Evolutionary conservation across 306 rosid genomes (phyloP).

Genomic region (Cicer bijugum): DNA sequence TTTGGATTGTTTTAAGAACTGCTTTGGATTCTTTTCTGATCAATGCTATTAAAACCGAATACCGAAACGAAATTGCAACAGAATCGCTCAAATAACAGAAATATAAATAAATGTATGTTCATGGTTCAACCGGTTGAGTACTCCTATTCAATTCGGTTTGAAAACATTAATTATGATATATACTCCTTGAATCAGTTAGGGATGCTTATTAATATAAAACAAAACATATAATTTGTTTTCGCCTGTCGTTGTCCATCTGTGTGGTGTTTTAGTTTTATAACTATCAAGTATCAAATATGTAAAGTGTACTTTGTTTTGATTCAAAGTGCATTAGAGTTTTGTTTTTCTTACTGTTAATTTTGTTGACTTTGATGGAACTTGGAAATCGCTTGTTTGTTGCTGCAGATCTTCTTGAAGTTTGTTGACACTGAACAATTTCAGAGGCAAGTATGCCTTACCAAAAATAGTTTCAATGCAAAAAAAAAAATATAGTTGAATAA

Average conservation of each 20-base stretch:
- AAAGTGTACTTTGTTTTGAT: not conserved
- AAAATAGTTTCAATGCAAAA: slow-evolving; percentile 13
- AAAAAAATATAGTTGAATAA: not conserved
- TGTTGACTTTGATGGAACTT: slow-evolving; percentile 34
- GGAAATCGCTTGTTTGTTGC: slow-evolving; percentile 39
- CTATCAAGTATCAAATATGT: not conserved
- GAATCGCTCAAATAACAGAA: not conserved
- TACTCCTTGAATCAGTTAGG: slow-evolving; percentile 18
- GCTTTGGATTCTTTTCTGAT: not conserved
- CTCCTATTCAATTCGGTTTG: not conserved
- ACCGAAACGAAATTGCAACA: not conserved
- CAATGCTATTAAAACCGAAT: not conserved
- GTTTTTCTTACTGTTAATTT: not conserved
- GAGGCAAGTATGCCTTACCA: slow-evolving; percentile 50
- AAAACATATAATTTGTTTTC: not conserved
- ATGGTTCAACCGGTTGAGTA: not conserved
- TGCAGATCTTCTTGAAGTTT: slow-evolving; percentile 56
- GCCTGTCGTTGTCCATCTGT: not conserved
- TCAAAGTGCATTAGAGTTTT: not conserved
- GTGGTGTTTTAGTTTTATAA: not conserved
- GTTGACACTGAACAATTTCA: slow-evolving; percentile 63
- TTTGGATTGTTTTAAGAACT: slow-evolving; percentile 2
- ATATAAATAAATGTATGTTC: not conserved
- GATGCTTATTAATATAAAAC: not conserved
- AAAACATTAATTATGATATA: not conserved